Conservation (phyloP, 1,139 yeast genomes). For the Taphrina flavorubra region DNA sequence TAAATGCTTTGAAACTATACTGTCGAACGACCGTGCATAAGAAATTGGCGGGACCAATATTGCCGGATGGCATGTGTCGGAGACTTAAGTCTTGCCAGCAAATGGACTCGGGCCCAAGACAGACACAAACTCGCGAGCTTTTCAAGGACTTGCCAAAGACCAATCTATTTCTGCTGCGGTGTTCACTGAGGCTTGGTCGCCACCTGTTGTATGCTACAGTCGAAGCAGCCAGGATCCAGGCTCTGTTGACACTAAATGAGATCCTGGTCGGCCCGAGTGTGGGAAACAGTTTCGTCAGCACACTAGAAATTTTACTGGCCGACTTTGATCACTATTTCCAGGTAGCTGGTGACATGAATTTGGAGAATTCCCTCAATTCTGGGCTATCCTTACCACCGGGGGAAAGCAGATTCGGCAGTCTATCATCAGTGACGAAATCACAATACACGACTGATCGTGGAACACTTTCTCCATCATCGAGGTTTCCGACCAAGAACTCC, state of each 20-base stretch:
- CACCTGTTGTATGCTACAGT: conserved; percentile 11
- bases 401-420: conserved; percentile 10
- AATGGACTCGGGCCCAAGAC: not conserved
- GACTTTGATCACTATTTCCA: conserved; percentile 18
- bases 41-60: conserved; percentile 17
- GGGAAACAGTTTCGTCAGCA: conserved; percentile 22
- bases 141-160: conserved; percentile 14
- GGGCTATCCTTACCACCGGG: conserved; percentile 5
- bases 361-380: conserved; percentile 7
- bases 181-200: conserved; percentile 7
- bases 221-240: conserved; percentile 11
- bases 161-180: conserved; percentile 4
- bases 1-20: conserved; percentile 35
- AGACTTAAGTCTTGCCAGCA: conserved; percentile 1
- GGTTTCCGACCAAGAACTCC: conserved; percentile 24
- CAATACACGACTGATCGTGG: conserved; percentile 1
- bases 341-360: not conserved
- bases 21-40: conserved; percentile 15
- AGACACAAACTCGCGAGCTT: not conserved
- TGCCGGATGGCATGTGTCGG: conserved; percentile 14
- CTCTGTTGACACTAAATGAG: conserved; percentile 11
- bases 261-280: conserved; percentile 10
- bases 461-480: not conserved
- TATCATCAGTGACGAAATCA: conserved; percentile 8
- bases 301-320: conserved; percentile 20